Conservation (phyloP, 108 stramenopile species). For the Nannochloropsis salina region DNA sequence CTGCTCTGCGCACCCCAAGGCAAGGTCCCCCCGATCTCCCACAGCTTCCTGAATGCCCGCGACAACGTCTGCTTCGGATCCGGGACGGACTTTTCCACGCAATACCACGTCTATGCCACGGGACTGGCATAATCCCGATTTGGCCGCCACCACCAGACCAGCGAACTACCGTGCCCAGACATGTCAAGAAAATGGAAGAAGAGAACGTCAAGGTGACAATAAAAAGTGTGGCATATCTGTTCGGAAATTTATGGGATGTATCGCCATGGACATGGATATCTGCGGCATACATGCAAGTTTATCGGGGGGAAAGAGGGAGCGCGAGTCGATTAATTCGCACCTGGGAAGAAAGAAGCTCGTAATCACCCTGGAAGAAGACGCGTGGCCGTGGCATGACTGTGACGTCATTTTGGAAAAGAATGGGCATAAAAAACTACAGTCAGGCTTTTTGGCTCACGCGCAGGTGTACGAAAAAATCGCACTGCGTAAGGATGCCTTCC, state of each 20-base stretch:
- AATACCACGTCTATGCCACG: neutral
- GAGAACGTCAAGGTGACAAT: too few relatives aligned
- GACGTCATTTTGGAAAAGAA: neutral
- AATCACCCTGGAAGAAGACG: neutral
- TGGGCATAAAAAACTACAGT: too few relatives aligned
- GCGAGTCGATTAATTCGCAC: neutral
- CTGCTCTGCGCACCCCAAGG: neutral
- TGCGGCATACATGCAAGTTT: too few relatives aligned
- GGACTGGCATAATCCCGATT: neutral
- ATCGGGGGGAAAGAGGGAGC: neutral
- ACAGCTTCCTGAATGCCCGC: neutral
- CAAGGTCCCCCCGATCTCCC: neutral
- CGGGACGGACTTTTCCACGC: neutral
- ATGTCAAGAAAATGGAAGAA: too few relatives aligned
- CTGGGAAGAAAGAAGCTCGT: neutral
- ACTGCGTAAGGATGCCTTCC: neutral
- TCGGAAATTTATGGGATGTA: too few relatives aligned
- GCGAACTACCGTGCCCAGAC: neutral
- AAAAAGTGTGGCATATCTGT: too few relatives aligned
- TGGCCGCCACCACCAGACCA: neutral
- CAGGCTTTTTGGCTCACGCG: neutral
- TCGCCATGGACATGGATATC: too few relatives aligned
- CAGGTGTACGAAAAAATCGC: neutral
- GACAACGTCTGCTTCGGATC: neutral
- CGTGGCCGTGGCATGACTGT: neutral